phyloP scores from a whole-genome alignment of 2,329 filamentous ascomycete genomes.

The Cyclaneusma minus region DNA sequence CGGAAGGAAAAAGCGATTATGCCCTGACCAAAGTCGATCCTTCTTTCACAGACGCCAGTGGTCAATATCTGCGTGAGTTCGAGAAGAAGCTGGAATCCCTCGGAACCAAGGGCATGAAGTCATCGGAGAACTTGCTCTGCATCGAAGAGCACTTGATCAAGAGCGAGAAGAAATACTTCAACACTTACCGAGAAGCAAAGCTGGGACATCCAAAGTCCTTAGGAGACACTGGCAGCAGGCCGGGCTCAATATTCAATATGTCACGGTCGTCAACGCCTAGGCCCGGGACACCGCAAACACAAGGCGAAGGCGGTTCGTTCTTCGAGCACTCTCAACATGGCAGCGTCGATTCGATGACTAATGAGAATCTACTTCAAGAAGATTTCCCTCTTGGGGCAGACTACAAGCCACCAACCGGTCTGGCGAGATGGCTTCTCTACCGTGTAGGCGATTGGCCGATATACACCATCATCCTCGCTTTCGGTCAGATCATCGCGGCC shows the following conservation, averaged over 20 bases:
- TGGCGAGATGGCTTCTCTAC: constrained; percentile 35
- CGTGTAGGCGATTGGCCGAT: constrained; percentile 45
- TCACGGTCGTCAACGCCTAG: constrained; percentile 1
- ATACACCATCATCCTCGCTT: constrained; percentile 43
- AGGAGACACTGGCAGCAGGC: neutral
- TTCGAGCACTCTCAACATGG: constrained; percentile 3
- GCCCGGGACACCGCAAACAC: neutral
- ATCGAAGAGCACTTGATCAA: constrained; percentile 48
- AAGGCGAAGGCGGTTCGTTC: no score
- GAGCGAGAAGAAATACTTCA: constrained; percentile 52
- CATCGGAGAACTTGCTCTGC: constrained; percentile 40
- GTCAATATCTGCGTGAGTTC: constrained; percentile 42
- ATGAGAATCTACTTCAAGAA: constrained; percentile 19
- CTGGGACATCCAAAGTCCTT: no score
- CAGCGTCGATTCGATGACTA: constrained; percentile 2
- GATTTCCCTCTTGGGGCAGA: constrained; percentile 38
- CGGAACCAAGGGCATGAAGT: constrained; percentile 28
- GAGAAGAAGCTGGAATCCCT: constrained; percentile 38
- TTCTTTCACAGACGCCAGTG: constrained; percentile 48
- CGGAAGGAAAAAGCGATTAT: constrained; percentile 43
- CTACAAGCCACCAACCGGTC: constrained; percentile 36
- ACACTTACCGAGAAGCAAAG: constrained; percentile 38
- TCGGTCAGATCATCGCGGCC: constrained; percentile 45
- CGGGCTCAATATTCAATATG: constrained; percentile 1
- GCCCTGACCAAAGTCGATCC: constrained; percentile 51